Percentiles rank a stretch among this genome's conserved stretches.
Evolutionary conservation across 2,329 filamentous ascomycete species (phyloP).

Genomic region (Pleomassaria siparia): DNA sequence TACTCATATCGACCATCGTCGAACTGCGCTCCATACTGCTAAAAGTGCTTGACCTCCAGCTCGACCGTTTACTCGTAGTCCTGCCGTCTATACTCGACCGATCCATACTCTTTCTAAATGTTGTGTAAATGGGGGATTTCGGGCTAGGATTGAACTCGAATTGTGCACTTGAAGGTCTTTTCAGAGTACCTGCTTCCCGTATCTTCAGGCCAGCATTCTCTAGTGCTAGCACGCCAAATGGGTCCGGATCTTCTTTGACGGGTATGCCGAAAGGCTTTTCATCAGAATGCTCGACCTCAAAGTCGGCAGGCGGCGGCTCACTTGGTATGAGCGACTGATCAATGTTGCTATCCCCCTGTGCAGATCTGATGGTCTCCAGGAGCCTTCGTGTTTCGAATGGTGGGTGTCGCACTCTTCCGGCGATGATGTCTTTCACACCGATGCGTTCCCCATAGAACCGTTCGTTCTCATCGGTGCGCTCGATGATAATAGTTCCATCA

Average conservation of each 20-base stretch:
- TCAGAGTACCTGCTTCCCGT: slow-evolving; percentile 78
- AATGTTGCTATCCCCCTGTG: slow-evolving; percentile 78
- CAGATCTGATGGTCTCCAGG: slow-evolving; percentile 82
- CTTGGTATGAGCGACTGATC: slow-evolving; percentile 68
- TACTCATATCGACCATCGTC: slow-evolving; percentile 67
- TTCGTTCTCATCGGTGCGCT: slow-evolving; percentile 85
- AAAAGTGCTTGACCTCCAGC: slow-evolving; percentile 69
- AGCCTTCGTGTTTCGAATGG: slow-evolving; percentile 61
- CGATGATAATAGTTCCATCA: slow-evolving; percentile 83
- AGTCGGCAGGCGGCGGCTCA: slow-evolving; percentile 76
- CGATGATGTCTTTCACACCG: slow-evolving; percentile 63
- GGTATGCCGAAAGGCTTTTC: slow-evolving; percentile 73
- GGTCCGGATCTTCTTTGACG: slow-evolving; percentile 79
- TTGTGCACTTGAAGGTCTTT: slow-evolving; percentile 72
- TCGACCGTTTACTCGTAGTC: slow-evolving; percentile 59
- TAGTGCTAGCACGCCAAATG: slow-evolving; percentile 86
- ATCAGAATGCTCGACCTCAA: slow-evolving; percentile 53
- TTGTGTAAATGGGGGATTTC: slow-evolving; percentile 68
- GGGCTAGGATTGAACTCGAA: slow-evolving; percentile 82
- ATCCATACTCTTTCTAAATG: slow-evolving; percentile 69
- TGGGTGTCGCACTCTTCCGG: slow-evolving; percentile 60
- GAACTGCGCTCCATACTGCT: slow-evolving; percentile 67
- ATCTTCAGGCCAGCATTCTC: slow-evolving; percentile 89
- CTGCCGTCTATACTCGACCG: slow-evolving; percentile 58
- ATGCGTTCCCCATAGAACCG: slow-evolving; percentile 75